Evolutionary conservation across 495 filamentous ascomycete genomes (phyloP).

Genomic region (Acidomyces sp.): DNA sequence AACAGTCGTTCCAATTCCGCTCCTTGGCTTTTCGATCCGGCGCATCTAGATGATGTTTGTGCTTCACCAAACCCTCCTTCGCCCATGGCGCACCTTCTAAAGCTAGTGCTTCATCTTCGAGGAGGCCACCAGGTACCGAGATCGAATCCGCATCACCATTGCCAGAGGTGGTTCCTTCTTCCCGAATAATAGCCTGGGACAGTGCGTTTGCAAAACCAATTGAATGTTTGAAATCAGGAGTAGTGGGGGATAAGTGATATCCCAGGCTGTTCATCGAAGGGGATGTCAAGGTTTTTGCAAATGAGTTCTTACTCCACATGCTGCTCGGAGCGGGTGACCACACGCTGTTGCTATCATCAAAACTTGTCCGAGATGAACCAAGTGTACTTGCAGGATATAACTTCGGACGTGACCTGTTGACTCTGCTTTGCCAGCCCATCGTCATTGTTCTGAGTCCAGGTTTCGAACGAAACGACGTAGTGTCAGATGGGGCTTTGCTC

Average conservation of each 20-base stretch:
- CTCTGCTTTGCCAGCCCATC: conserved; percentile 58
- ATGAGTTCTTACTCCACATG: conserved; percentile 89
- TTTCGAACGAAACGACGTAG: conserved; percentile 43
- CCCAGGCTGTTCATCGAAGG: conserved; percentile 58
- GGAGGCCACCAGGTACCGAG: conserved; percentile 35
- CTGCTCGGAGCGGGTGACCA: conserved; percentile 84
- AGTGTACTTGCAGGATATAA: conserved; percentile 66
- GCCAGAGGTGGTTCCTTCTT: conserved; percentile 48
- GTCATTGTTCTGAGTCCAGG: conserved; percentile 49
- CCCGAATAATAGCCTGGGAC: conserved; percentile 85
- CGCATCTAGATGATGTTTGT: conserved; percentile 89
- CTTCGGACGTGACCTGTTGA: conserved; percentile 71
- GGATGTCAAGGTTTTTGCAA: conserved; percentile 77
- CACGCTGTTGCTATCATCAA: conserved; percentile 79
- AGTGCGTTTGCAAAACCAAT: conserved; percentile 97
- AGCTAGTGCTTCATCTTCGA: conserved; percentile 85
- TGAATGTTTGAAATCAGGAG: conserved; percentile 86
- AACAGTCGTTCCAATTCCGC: conserved; percentile 85
- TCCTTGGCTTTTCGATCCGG: conserved; percentile 85
- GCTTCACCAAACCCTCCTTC: conserved; percentile 89
- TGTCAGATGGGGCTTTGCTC: conserved; percentile 73
- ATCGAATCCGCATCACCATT: conserved; percentile 30
- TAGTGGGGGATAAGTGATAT: conserved; percentile 54
- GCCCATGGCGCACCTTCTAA: conserved; percentile 90
- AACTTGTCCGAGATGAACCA: conserved; percentile 83